Evolutionary conservation across 2,329 filamentous ascomycete genomes (phyloP).

Genomic region (Westerdykella sp.): DNA sequence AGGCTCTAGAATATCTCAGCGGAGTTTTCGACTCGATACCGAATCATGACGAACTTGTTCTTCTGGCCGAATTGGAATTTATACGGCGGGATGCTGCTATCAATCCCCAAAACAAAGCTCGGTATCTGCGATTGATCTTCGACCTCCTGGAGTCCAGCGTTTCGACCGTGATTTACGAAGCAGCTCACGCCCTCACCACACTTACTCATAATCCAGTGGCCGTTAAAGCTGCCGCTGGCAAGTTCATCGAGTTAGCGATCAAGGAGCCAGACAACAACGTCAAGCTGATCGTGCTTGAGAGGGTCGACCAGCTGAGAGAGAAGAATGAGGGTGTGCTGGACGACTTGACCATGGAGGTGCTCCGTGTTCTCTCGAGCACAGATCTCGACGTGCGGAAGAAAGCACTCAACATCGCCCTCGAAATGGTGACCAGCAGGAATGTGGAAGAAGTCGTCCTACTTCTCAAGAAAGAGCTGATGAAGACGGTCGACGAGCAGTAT

Average conservation of each 20-base stretch:
- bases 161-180: slow-evolving; percentile 95
- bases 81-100: slow-evolving; percentile 96
- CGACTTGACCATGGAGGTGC: slow-evolving; percentile 92
- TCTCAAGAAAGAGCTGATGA: slow-evolving; percentile 93
- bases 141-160: slow-evolving; percentile 89
- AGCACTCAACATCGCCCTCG: slow-evolving; percentile 79
- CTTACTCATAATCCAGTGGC: slow-evolving; percentile 95
- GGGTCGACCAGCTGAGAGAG: slow-evolving; percentile 78
- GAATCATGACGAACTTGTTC: slow-evolving; percentile 88
- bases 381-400: slow-evolving; percentile 95
- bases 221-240: slow-evolving; percentile 90
- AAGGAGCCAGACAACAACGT: slow-evolving; percentile 99
- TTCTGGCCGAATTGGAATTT: slow-evolving; percentile 92
- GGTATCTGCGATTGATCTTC: slow-evolving; percentile 91
- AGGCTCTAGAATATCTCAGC: slow-evolving; percentile 80
- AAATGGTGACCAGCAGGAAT: slow-evolving; percentile 99
- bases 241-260: slow-evolving; percentile 95
- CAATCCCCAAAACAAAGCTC: slow-evolving; percentile 91
- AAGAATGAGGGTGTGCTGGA: slow-evolving; percentile 89
- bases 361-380: slow-evolving; percentile 88
- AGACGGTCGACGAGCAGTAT: slow-evolving; percentile 97
- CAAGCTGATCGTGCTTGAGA: slow-evolving; percentile 94
- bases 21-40: slow-evolving; percentile 87
- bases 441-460: slow-evolving; percentile 95
- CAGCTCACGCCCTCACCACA: slow-evolving; percentile 86